phyloP scores from a whole-genome alignment of 257 asterid species.

The Paraleonurus japonicus region DNA sequence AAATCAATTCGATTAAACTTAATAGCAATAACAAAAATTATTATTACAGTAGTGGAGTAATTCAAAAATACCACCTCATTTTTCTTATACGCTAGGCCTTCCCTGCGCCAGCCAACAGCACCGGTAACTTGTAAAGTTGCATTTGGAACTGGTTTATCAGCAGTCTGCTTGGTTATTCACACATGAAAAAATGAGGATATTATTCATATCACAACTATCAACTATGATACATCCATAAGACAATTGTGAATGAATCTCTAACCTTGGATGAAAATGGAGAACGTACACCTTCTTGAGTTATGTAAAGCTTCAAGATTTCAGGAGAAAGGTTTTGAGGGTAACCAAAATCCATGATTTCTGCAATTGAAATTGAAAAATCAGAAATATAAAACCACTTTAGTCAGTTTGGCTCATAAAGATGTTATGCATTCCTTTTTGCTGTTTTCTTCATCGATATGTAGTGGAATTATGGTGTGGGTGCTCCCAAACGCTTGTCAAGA shows the following conservation, averaged over 20 bases:
- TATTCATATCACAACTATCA: background rate
- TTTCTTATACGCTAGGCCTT: slow-evolving; percentile 93
- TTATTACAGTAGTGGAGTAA: background rate
- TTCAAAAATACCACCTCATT: slow-evolving; percentile 68
- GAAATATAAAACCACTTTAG: slow-evolving; percentile 18
- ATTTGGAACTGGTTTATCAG: slow-evolving; percentile 94
- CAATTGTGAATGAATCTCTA: slow-evolving; percentile 26
- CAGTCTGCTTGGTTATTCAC: slow-evolving; percentile 48
- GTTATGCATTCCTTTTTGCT: background rate
- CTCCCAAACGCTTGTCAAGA: background rate
- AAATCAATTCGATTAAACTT: slow-evolving; percentile 15
- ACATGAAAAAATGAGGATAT: slow-evolving; percentile 23
- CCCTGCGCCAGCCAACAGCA: slow-evolving; percentile 99
- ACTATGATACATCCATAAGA: slow-evolving; percentile 7
- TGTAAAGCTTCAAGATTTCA: slow-evolving; percentile 97
- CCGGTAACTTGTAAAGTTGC: slow-evolving; percentile 99
- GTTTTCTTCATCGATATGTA: background rate
- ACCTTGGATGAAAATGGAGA: slow-evolving; percentile 99
- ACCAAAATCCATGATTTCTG: slow-evolving; percentile 99
- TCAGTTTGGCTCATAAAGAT: slow-evolving; percentile 7
- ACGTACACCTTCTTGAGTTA: slow-evolving; percentile 98
- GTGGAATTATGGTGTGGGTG: background rate
- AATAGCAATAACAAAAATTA: slow-evolving; percentile 7
- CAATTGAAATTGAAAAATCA: slow-evolving; percentile 26
- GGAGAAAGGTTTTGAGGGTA: slow-evolving; percentile 99